Conservation (phyloP, 371 early-diverging fungal species). For the Syncephalis fuscata region DNA sequence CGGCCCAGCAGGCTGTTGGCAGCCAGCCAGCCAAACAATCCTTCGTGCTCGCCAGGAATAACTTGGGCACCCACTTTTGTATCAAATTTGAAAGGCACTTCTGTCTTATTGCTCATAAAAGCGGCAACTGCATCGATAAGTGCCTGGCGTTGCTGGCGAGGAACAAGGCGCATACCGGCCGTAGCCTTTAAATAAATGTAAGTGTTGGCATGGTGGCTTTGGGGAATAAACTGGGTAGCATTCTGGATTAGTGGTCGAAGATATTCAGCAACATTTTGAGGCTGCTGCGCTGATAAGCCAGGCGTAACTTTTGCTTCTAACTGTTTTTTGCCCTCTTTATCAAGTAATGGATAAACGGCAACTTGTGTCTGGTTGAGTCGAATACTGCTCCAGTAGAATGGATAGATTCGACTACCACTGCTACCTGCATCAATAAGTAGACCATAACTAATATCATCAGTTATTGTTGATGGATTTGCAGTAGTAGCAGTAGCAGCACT, state of each 20-base stretch:
- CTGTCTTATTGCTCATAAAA: neutral
- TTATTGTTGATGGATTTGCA: no score
- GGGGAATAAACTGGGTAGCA: slow-evolving; percentile 53
- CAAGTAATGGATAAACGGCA: slow-evolving; percentile 1
- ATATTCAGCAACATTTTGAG: slow-evolving; percentile 31
- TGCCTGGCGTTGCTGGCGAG: slow-evolving; percentile 22
- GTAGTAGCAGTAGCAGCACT: no score
- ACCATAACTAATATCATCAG: slow-evolving; percentile 3
- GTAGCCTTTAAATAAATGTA: slow-evolving; percentile 85
- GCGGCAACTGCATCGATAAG: slow-evolving; percentile 34
- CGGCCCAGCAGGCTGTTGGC: slow-evolving; percentile 76
- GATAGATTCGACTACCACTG: slow-evolving; percentile 5
- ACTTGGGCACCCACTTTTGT: slow-evolving; percentile 53
- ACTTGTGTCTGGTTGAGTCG: neutral
- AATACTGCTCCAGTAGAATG: slow-evolving; percentile 2
- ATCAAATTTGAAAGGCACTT: slow-evolving; percentile 15
- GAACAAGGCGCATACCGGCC: slow-evolving; percentile 81
- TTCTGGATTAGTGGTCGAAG: slow-evolving; percentile 58
- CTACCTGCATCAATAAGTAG: slow-evolving; percentile 5
- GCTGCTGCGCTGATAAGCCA: slow-evolving; percentile 4
- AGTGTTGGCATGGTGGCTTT: slow-evolving; percentile 31
- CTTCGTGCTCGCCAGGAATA: slow-evolving; percentile 85
- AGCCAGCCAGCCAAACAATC: slow-evolving; percentile 86
- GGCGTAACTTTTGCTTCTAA: neutral
- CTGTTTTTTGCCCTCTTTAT: neutral